These are phyloP conservation scores for Botryotinia globosa DNA, from an alignment of 2,329 filamentous ascomycete species.

Conservation along the genomic window DNA sequence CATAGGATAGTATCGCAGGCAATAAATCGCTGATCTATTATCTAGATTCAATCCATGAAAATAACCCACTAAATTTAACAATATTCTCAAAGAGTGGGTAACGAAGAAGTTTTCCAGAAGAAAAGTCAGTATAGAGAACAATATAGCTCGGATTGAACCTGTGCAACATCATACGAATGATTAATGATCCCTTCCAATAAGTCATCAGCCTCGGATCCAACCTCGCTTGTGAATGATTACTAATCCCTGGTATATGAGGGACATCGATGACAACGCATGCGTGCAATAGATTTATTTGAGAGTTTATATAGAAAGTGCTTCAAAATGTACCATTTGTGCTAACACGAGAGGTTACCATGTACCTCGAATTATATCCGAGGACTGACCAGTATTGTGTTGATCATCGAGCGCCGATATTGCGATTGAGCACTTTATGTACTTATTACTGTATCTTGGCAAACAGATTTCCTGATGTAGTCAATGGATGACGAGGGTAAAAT, in stretches of 20 bases:
- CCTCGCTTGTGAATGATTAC: constrained; percentile 1
- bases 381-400: not conserved
- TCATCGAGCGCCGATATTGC: not conserved
- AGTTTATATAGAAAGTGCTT: not conserved
- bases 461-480: not conserved
- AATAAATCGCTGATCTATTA: not conserved
- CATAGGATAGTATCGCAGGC: not conserved
- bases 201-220: constrained; percentile 12
- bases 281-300: not conserved
- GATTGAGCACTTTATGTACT: not conserved
- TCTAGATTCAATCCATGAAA: too few species aligned
- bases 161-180: not conserved
- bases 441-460: not conserved
- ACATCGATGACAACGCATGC: not conserved
- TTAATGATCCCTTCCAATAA: constrained; percentile 1
- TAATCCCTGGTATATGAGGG: not conserved
- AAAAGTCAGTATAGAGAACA: not conserved
- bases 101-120: not conserved
- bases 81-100: too few species aligned
- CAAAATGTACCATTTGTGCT: not conserved
- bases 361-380: not conserved
- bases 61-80: not conserved
- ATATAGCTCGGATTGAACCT: not conserved
- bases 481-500: not conserved
- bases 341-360: not conserved